These are phyloP conservation scores for Dictyophora rubrovolvata DNA, from an alignment of 768 basidiomycete species.

Conservation along the genomic window DNA sequence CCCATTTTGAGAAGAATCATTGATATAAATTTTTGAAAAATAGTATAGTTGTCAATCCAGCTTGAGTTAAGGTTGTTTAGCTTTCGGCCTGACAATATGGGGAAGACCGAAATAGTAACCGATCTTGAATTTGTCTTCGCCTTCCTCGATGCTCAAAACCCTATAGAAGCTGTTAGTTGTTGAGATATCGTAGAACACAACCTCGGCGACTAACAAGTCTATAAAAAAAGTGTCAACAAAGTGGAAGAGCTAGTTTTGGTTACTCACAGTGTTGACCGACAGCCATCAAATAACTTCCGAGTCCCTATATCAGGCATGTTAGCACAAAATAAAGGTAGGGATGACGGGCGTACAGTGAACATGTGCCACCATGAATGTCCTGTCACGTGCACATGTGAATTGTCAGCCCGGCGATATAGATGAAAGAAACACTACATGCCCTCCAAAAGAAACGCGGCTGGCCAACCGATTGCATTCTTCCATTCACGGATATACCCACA, in stretches of 20 bases:
- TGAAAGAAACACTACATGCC: constrained; percentile 24
- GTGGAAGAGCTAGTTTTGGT: background rate
- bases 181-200: background rate
- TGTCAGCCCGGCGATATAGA: background rate
- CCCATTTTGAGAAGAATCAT: no score
- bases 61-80: background rate
- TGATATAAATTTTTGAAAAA: no score
- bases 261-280: constrained; percentile 25
- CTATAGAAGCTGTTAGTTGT: constrained; percentile 20
- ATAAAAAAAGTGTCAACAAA: background rate
- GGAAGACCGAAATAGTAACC: constrained; percentile 38
- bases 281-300: constrained; percentile 20
- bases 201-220: constrained; percentile 17
- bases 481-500: constrained; percentile 47
- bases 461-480: constrained; percentile 54
- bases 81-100: constrained; percentile 19
- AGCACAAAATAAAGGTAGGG: background rate
- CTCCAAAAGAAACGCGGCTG: constrained; percentile 55
- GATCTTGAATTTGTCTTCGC: constrained; percentile 39
- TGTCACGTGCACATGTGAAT: constrained; percentile 14
- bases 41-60: no score
- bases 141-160: constrained; percentile 52
- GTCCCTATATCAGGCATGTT: constrained; percentile 24
- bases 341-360: constrained; percentile 36
- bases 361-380: constrained; percentile 74